Evolutionary conservation across 2,329 filamentous ascomycete species (phyloP).

Genomic region (Alternaria sp.): DNA sequence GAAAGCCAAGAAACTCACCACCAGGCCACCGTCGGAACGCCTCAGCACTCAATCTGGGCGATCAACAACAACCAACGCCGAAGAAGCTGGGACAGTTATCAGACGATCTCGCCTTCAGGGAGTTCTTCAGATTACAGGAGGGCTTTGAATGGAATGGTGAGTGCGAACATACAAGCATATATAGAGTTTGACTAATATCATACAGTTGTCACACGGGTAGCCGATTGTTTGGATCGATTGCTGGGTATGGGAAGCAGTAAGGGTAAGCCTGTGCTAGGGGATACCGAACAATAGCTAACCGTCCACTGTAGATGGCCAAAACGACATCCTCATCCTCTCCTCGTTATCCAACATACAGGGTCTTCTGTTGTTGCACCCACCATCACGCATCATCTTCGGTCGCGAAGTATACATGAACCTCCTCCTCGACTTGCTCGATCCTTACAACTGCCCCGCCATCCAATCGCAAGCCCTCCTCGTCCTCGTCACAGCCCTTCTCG

Average conservation of each 20-base stretch:
- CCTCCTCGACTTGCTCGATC: constrained; percentile 91
- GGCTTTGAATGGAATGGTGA: constrained; percentile 94
- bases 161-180: constrained; percentile 14
- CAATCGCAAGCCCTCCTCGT: constrained; percentile 90
- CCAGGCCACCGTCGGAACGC: constrained; percentile 47
- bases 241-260: constrained; percentile 75
- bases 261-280: constrained; percentile 22
- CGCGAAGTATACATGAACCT: constrained; percentile 96
- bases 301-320: constrained; percentile 69
- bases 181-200: neutral
- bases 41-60: constrained; percentile 47
- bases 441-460: constrained; percentile 86
- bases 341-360: constrained; percentile 91
- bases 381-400: constrained; percentile 85
- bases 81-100: constrained; percentile 71
- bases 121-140: constrained; percentile 97
- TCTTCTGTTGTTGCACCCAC: constrained; percentile 84
- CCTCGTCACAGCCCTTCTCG: constrained; percentile 86
- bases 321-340: constrained; percentile 87
- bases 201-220: constrained; percentile 79
- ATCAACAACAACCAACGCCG: constrained; percentile 41
- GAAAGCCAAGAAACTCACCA: constrained; percentile 43
- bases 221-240: constrained; percentile 84
- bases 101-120: constrained; percentile 86
- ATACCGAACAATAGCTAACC: neutral